Base-by-base conservation (phyloP, 805 yeast species). In the Debaryomyces tyrocola region DNA sequence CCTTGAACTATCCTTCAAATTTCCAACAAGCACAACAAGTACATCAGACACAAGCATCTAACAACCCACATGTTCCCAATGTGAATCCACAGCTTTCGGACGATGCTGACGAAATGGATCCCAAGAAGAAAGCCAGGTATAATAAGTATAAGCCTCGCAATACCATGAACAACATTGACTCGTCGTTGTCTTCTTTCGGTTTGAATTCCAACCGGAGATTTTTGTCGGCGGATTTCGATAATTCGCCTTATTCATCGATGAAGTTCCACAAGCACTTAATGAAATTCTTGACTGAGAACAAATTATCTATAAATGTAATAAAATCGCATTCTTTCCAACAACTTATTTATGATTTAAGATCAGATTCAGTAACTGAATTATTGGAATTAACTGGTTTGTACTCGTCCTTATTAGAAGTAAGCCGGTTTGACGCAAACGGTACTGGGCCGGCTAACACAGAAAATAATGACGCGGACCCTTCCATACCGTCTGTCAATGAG, bases 291-390 rank as follows among this genome's bases (percentile, higher is more conserved):
- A 67, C 74, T 12, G 83, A 79, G n/a, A 77, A 80, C 58, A 78
- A 77, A 54, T 60, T 80, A 9, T 71, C 80, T 0, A 68, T 78
- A 27, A 65, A 63, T 18, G 71, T 73, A 8, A 74, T 78, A n/a
- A 75, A 74, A 58, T 73, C 80, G 42, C 74, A 66, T 18, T 67
- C 80, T 7, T 80, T 80, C 54, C 77, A 75, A 56, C 83, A 79
- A 51, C 56, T 80, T 36, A 64, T 80, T 12, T 74, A 70, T 53
- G 80, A 80, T 37, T 64, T 80, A 49, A 66, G 78, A 43, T 75
- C 81, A 0, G 78, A 73, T 28, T 71, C 79, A 0, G 62, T 79
- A 3, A 50, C 58, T 1, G 84, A 79, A 49, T 60, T 80, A 51
- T 59, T 67, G 37, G 83, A 78, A 45, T 59, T 80, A 49, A 70